phyloP scores from a whole-genome alignment of 2,329 filamentous ascomycete genomes.

The Tricladium varicosporioides region DNA sequence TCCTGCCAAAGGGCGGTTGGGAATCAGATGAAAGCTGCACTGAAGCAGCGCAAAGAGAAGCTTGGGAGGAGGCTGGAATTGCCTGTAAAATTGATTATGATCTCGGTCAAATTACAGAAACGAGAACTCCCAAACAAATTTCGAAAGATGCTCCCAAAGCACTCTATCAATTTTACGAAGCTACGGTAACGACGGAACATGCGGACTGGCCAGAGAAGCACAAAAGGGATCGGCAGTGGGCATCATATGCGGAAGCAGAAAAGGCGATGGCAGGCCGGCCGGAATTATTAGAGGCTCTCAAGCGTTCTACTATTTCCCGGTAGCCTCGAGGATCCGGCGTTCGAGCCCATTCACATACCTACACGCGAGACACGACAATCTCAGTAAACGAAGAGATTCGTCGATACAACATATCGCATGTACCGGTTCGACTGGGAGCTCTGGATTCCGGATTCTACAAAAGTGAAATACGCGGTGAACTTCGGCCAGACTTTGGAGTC shows the following conservation, averaged over 20 bases:
- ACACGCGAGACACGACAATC: slow-evolving; percentile 3
- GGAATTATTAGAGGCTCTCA: slow-evolving; percentile 84
- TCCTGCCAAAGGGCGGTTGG: slow-evolving; percentile 97
- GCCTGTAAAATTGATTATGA: slow-evolving; percentile 80
- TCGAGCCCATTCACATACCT: slow-evolving; percentile 18
- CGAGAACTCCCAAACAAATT: slow-evolving; percentile 72
- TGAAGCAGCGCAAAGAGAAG: slow-evolving; percentile 83
- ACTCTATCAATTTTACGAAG: slow-evolving; percentile 81
- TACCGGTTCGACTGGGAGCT: slow-evolving; percentile 20
- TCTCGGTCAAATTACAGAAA: slow-evolving; percentile 83
- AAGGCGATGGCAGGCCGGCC: slow-evolving; percentile 74
- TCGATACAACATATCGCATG: slow-evolving; percentile 8
- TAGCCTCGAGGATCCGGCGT: slow-evolving; percentile 39
- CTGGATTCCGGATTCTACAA: slow-evolving; percentile 29
- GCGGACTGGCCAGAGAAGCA: slow-evolving; percentile 89
- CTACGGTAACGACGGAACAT: slow-evolving; percentile 82
- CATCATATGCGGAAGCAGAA: slow-evolving; percentile 78
- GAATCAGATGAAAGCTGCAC: slow-evolving; percentile 88
- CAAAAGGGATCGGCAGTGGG: slow-evolving; percentile 89
- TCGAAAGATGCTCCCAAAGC: slow-evolving; percentile 61
- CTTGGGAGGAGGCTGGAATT: slow-evolving; percentile 98
- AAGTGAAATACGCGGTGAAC: slow-evolving; percentile 24
- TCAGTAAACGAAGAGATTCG: slow-evolving; percentile 2
- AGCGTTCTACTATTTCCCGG: slow-evolving; percentile 53
- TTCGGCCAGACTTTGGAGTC: slow-evolving; percentile 19